Conservation (phyloP, 169 alveolate species). For the Plasmodium berghei region DNA sequence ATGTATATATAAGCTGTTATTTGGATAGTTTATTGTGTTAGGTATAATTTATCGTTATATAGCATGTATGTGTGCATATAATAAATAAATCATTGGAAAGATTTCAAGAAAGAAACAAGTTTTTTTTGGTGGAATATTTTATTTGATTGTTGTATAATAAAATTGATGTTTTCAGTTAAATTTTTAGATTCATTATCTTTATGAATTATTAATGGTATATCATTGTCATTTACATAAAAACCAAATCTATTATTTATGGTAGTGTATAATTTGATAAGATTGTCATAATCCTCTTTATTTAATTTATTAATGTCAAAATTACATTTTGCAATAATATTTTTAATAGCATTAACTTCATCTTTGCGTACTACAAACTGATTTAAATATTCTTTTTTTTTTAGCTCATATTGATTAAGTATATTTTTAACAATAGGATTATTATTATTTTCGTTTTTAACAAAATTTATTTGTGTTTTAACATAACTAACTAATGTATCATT, state of each 20-base stretch:
- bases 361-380: conserved; percentile 25
- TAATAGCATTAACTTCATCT: conserved; percentile 28
- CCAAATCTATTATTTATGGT: conserved; percentile 49
- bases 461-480: conserved; percentile 4
- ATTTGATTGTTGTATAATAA: conserved; percentile 9
- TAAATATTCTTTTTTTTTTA: conserved; percentile 32
- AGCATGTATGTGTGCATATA: not conserved
- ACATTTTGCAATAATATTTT: conserved; percentile 15
- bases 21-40: not conserved
- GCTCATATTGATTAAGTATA: conserved; percentile 42
- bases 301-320: conserved; percentile 13
- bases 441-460: conserved; percentile 7
- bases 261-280: conserved; percentile 18
- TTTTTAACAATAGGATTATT: conserved; percentile 33
- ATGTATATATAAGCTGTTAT: not conserved
- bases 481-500: conserved; percentile 47
- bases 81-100: not conserved
- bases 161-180: conserved; percentile 6
- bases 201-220: not conserved
- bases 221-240: conserved; percentile 40
- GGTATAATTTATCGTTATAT: too few relatives aligned
- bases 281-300: conserved; percentile 15
- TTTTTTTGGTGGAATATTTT: conserved; percentile 14
- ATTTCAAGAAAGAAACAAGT: conserved; percentile 25
- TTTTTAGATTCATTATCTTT: conserved; percentile 8